phyloP scores from a whole-genome alignment of 257 asterid genomes.

The Solanum chiquidenum region DNA sequence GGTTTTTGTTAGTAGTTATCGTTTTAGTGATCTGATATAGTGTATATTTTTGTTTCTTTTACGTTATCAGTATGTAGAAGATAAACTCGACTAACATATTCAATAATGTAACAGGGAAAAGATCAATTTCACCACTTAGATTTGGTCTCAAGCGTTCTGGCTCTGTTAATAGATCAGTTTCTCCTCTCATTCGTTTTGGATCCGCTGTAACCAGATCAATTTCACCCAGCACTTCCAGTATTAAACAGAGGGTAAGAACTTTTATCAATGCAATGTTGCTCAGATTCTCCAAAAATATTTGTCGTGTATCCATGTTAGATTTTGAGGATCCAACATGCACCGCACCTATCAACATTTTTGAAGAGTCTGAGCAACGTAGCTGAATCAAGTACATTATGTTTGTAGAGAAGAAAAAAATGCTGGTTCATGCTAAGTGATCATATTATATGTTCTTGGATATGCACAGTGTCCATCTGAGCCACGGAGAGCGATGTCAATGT shows the following conservation, averaged over 20 bases:
- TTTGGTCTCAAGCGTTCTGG: slow-evolving; percentile 48
- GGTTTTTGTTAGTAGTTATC: neutral
- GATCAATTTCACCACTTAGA: slow-evolving; percentile 41
- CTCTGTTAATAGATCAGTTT: slow-evolving; percentile 42
- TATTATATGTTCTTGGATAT: neutral
- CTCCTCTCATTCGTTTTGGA: slow-evolving; percentile 56
- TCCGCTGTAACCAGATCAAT: slow-evolving; percentile 35
- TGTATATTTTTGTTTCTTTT: neutral
- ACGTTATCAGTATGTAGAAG: neutral
- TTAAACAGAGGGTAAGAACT: slow-evolving; percentile 34
- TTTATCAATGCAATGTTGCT: neutral
- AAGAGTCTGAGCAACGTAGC: neutral
- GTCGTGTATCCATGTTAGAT: neutral
- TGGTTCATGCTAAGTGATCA: neutral
- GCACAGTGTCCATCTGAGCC: slow-evolving; percentile 58
- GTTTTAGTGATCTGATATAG: neutral
- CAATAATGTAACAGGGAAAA: slow-evolving; percentile 29
- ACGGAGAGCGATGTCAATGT: slow-evolving; percentile 21
- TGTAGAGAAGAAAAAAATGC: neutral
- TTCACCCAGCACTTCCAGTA: slow-evolving; percentile 25
- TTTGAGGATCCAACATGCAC: neutral
- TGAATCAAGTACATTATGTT: neutral
- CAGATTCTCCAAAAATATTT: neutral
- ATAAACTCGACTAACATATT: neutral
- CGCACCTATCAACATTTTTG: neutral